A percentile compares a stretch with the other conserved stretches of the same genome.
Evolutionary conservation across 495 filamentous ascomycete genomes (phyloP).

Genomic region (Hypomontagnella submonticulosa): DNA sequence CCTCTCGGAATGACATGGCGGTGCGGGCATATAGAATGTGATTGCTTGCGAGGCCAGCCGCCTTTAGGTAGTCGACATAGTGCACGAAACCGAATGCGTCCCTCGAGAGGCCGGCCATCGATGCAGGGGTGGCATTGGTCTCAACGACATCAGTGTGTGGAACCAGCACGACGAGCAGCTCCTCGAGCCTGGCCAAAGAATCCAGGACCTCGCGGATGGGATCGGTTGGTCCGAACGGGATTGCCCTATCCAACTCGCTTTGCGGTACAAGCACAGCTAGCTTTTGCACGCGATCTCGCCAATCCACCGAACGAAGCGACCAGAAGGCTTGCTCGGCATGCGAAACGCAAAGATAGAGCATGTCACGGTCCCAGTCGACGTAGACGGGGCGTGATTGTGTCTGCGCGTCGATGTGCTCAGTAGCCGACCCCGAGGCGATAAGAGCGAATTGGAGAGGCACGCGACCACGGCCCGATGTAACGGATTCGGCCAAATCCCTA

Average conservation of each 20-base stretch:
- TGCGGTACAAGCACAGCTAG: constrained; percentile 33
- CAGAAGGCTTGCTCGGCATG: constrained; percentile 39
- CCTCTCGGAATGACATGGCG: constrained; percentile 30
- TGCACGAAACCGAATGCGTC: constrained; percentile 33
- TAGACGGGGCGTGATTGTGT: constrained; percentile 20
- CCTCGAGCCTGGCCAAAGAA: constrained; percentile 23
- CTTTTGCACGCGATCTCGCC: constrained; percentile 20
- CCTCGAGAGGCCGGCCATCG: constrained; percentile 10
- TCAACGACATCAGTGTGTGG: constrained; percentile 3
- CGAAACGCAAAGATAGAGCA: constrained; percentile 35
- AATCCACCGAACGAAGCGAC: constrained; percentile 26
- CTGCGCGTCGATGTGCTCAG: background rate
- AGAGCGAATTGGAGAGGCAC: constrained; percentile 17
- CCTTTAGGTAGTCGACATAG: constrained; percentile 34
- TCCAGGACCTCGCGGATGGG: constrained; percentile 35
- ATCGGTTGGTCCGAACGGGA: constrained; percentile 32
- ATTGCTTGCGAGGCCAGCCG: constrained; percentile 21
- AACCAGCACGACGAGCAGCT: constrained; percentile 30
- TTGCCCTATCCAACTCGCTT: constrained; percentile 32
- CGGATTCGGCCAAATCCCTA: constrained; percentile 26
- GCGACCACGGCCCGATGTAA: constrained; percentile 16
- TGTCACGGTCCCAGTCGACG: constrained; percentile 33
- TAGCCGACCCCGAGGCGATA: background rate
- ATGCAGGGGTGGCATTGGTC: background rate
- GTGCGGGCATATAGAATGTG: constrained; percentile 32